Base-by-base conservation (phyloP, 164 flowering plant species). In the Nelumbo lutea region DNA sequence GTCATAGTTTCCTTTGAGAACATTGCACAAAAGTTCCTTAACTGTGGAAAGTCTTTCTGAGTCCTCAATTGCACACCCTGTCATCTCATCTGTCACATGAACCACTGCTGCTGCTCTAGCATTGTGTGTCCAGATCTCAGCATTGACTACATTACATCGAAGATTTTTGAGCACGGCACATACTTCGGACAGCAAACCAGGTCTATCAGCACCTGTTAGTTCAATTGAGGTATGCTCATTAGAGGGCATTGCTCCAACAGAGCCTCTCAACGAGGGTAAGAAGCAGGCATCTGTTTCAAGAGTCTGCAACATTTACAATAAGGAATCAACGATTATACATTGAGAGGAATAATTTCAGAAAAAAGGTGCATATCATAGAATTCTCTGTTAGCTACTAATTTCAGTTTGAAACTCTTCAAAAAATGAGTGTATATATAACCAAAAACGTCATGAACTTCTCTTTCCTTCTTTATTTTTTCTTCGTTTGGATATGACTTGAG, bases 51-150 rank as follows among this genome's bases (percentile, higher is more conserved):
- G 77, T 15, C 76, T 68, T 14, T 77, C 67, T 0, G 78, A 76
- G 48, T 85, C 88, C 61, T 79, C 80, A 46, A 85, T 80, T 0
- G 86, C 78, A 52, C 60, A 58, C 3, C 81, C 75, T 3, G 79
- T 78, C 9, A 50, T 14, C 38, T 74, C 68, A 59, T 85, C 88
- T 51, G 81, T 83, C 46, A 85, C 78, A 48, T 77, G 78, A 51
- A 82, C 66, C 1, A 85, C 79, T 3, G 85, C 78, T 1, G 87
- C 88, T 1, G 75, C 81, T 71, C 89, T 80, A 14, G 80, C 72
- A 62, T 87, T 87, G 76, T 87, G 91, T 1, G 91, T 85, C 91
- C 91, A 87, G 2, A 87, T 75, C 62, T 85, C 84, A 0, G 83
- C 84, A 39, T 75, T 73, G 10, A 82, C 85, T 45, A 87, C 83